Conservation (phyloP, 352 stramenopile genomes). For the Globisporangium carolinianum region DNA sequence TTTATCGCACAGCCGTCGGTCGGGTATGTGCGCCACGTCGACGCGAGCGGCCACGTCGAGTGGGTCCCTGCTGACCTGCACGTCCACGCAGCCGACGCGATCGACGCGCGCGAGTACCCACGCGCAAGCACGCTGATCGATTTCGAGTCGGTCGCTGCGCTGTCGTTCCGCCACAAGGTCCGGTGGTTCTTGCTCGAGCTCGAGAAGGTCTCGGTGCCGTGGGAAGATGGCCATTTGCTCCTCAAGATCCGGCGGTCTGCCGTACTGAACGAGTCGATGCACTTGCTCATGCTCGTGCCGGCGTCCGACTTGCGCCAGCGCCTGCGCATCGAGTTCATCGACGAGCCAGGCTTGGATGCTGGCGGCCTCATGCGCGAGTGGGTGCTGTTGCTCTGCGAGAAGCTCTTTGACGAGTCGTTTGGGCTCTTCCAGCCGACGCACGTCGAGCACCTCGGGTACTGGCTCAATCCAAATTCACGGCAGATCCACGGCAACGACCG, state of each 20-base stretch:
- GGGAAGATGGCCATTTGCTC: constrained; percentile 73
- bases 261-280: constrained; percentile 75
- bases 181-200: constrained; percentile 76
- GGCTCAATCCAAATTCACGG: constrained; percentile 72
- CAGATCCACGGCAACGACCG: constrained; percentile 67
- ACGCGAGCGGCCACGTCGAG: constrained; percentile 56
- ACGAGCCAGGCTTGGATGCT: constrained; percentile 69
- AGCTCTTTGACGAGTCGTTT: constrained; percentile 73
- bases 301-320: constrained; percentile 61
- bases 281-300: constrained; percentile 73
- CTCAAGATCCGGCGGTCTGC: constrained; percentile 74
- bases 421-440: constrained; percentile 69
- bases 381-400: constrained; percentile 68
- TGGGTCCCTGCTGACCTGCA: constrained; percentile 69
- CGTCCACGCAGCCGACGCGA: constrained; percentile 49
- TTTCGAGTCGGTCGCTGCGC: constrained; percentile 63
- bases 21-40: constrained; percentile 69
- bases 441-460: constrained; percentile 74
- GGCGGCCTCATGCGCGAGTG: constrained; percentile 75
- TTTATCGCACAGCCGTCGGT: constrained; percentile 66
- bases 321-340: constrained; percentile 80
- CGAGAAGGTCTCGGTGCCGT: constrained; percentile 66
- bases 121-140: constrained; percentile 67
- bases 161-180: constrained; percentile 68
- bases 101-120: constrained; percentile 71